phyloP scores from a whole-genome alignment of 2,329 filamentous ascomycete genomes.

The Paraconiothyrium brasiliense region DNA sequence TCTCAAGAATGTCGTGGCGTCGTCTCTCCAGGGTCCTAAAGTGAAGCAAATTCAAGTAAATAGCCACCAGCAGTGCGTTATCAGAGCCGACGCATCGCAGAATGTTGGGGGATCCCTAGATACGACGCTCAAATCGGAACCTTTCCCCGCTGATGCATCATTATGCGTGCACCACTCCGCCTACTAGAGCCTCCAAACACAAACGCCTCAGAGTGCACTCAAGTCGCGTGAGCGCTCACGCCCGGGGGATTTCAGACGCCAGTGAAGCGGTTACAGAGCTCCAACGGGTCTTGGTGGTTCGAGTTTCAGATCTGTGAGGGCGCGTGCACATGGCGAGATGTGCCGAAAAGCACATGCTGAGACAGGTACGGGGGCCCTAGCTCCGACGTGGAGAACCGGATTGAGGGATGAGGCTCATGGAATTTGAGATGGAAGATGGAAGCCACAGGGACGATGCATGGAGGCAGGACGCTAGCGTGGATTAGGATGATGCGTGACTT shows the following conservation, averaged over 20 bases:
- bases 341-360: constrained; percentile 18
- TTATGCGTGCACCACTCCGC: constrained; percentile 3
- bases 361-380: constrained; percentile 11
- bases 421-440: background rate
- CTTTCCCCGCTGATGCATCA: constrained; percentile 8
- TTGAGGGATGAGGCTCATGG: background rate
- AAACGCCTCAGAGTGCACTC: background rate
- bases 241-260: constrained; percentile 24
- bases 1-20: background rate
- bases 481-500: background rate
- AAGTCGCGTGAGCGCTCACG: constrained; percentile 17
- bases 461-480: background rate
- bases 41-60: background rate
- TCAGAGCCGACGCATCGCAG: background rate
- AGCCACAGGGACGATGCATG: background rate
- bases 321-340: constrained; percentile 16
- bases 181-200: constrained; percentile 10
- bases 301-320: constrained; percentile 28
- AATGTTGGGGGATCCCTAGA: background rate
- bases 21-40: background rate
- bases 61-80: background rate
- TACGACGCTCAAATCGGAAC: background rate
- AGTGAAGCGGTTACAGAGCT: constrained; percentile 25
- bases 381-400: background rate
- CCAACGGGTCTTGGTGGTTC: constrained; percentile 31